phyloP scores from a whole-genome alignment of 768 basidiomycete genomes.

The Kwoniella europaea region DNA sequence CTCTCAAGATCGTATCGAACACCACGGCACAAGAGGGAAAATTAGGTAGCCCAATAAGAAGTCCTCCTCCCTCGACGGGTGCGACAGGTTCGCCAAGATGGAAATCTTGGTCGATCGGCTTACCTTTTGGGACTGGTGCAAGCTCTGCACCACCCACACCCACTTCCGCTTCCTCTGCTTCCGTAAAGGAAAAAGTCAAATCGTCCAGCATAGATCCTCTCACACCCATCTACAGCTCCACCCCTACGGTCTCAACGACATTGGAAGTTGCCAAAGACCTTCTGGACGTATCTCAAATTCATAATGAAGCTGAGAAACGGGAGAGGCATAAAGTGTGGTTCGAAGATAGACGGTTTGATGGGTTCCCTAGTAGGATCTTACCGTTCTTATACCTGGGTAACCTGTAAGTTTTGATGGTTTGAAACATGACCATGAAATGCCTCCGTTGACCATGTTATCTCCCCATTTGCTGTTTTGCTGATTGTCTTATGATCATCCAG shows the following conservation, averaged over 20 bases:
- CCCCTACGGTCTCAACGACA: constrained; percentile 9
- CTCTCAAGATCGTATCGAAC: constrained; percentile 39
- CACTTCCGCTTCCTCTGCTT: background rate
- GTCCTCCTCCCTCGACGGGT: background rate
- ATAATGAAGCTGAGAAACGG: constrained; percentile 24
- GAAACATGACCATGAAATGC: background rate
- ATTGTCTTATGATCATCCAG: constrained; percentile 58
- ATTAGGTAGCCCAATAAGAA: no score
- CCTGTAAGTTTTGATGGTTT: constrained; percentile 67
- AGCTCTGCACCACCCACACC: background rate
- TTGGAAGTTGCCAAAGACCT: constrained; percentile 35
- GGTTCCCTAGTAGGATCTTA: constrained; percentile 90
- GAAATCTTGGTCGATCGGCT: constrained; percentile 31
- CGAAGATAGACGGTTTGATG: constrained; percentile 88
- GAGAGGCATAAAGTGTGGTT: constrained; percentile 77
- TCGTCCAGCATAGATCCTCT: no score
- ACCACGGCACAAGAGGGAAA: constrained; percentile 1
- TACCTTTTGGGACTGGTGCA: constrained; percentile 15
- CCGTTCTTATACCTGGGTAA: constrained; percentile 95
- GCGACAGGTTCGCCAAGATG: constrained; percentile 14
- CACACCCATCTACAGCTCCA: background rate
- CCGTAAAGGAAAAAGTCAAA: background rate
- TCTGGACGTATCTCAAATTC: constrained; percentile 28
- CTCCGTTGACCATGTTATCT: no score
- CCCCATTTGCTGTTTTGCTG: constrained; percentile 1